These are phyloP conservation scores for Penicillium sp. DNA, from an alignment of 2,329 filamentous ascomycete species.

Conservation along the genomic window DNA sequence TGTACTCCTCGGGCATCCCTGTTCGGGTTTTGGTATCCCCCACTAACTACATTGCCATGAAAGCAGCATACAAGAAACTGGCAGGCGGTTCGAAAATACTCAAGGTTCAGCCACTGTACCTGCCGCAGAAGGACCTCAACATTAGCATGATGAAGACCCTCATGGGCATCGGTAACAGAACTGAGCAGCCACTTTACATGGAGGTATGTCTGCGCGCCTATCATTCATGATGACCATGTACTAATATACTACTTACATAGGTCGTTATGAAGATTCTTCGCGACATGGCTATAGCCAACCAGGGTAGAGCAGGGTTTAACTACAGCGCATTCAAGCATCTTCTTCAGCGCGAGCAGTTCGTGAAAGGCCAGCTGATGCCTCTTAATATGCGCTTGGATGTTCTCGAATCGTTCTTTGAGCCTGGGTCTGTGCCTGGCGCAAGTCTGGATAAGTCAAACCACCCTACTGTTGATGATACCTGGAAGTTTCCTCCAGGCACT, in stretches of 20 bases:
- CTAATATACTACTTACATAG: slow-evolving; percentile 21
- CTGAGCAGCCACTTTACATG: slow-evolving; percentile 53
- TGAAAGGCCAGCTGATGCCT: slow-evolving; percentile 51
- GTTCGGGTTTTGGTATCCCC: slow-evolving; percentile 55
- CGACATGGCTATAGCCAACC: slow-evolving; percentile 47
- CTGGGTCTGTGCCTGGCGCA: neutral
- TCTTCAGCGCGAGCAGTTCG: slow-evolving; percentile 43
- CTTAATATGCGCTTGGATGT: slow-evolving; percentile 61
- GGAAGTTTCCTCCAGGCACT: slow-evolving; percentile 22
- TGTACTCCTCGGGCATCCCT: slow-evolving; percentile 49
- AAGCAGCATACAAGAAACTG: slow-evolving; percentile 42
- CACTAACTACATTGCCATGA: slow-evolving; percentile 46
- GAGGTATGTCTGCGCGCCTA: slow-evolving; percentile 27
- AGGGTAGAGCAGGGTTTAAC: slow-evolving; percentile 40
- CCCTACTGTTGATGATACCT: slow-evolving; percentile 12
- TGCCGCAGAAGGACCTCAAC: slow-evolving; percentile 51
- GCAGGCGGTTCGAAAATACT: slow-evolving; percentile 28
- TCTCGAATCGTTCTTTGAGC: slow-evolving; percentile 62
- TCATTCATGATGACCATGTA: neutral
- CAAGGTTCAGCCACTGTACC: slow-evolving; percentile 45
- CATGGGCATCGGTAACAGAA: slow-evolving; percentile 51
- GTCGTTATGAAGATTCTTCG: slow-evolving; percentile 51
- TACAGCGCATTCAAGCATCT: slow-evolving; percentile 46
- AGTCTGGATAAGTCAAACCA: neutral
- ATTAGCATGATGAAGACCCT: slow-evolving; percentile 54